Conservation (phyloP, 2,329 filamentous ascomycete genomes). For the Calonectria henricotiae region DNA sequence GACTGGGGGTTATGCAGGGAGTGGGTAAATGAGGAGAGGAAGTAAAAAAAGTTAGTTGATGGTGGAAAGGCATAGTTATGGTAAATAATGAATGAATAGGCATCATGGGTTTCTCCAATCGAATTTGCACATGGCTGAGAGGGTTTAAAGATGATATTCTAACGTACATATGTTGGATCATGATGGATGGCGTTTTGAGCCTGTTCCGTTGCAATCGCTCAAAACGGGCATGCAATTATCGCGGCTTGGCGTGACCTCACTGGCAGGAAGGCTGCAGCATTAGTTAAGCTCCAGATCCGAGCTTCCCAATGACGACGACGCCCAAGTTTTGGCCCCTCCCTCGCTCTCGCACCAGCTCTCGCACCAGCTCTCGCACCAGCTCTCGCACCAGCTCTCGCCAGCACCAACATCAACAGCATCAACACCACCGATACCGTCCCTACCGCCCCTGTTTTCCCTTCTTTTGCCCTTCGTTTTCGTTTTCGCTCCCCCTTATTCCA, state of each 20-base stretch:
- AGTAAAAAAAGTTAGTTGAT: neutral
- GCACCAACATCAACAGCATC: neutral
- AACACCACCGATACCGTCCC: neutral
- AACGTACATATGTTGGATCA: no score
- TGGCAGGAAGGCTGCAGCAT: slow-evolving; percentile 7
- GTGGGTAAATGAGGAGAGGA: neutral
- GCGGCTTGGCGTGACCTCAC: slow-evolving; percentile 44
- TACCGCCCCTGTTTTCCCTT: neutral
- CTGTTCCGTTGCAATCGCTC: slow-evolving; percentile 36
- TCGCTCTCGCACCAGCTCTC: neutral
- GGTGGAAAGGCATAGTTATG: neutral
- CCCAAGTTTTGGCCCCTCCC: slow-evolving; percentile 22
- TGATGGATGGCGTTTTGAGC: no score
- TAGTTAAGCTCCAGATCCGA: slow-evolving; percentile 39
- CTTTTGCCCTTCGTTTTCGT: neutral
- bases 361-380: no score
- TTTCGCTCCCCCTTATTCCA: neutral
- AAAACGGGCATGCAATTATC: slow-evolving; percentile 51
- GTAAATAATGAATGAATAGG: no score
- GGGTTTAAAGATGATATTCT: no score
- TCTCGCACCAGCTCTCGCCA: neutral
- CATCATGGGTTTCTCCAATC: no score
- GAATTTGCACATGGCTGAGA: no score
- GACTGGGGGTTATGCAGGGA: neutral
- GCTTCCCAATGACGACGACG: slow-evolving; percentile 47